Conservation (phyloP, 495 filamentous ascomycete genomes). For the Pyronema omphalodes region DNA sequence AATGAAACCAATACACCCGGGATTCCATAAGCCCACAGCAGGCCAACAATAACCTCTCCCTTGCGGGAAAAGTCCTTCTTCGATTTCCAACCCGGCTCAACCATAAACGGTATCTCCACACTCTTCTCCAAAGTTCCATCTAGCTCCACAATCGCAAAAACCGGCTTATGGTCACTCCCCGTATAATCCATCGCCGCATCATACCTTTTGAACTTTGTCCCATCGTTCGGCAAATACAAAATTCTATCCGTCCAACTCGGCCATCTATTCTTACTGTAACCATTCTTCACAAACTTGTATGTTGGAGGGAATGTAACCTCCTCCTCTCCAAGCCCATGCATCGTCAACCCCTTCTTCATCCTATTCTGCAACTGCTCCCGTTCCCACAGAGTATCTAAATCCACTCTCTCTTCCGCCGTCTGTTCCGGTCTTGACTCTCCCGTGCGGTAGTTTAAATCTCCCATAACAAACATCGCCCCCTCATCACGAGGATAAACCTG, state of each 20-base stretch:
- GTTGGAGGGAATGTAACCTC: constrained; percentile 70
- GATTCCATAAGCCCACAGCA: constrained; percentile 7
- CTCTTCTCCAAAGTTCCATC: not conserved
- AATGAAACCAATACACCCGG: constrained; percentile 9
- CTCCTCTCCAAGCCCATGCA: constrained; percentile 61
- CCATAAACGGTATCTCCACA: constrained; percentile 7
- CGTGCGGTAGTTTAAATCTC: constrained; percentile 92
- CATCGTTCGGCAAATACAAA: constrained; percentile 37
- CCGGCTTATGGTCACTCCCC: constrained; percentile 66
- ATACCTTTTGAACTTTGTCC: constrained; percentile 41
- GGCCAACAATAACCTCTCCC: constrained; percentile 18
- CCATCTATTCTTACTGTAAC: constrained; percentile 43
- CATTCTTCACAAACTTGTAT: constrained; percentile 56
- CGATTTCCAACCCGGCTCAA: constrained; percentile 11
- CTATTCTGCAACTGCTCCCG: constrained; percentile 65
- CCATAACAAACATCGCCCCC: constrained; percentile 49
- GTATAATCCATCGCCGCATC: constrained; percentile 52
- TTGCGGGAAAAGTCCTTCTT: constrained; percentile 9
- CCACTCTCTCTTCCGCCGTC: not conserved
- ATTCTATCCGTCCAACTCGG: constrained; percentile 92
- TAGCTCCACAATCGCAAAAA: not conserved
- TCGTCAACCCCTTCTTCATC: constrained; percentile 39
- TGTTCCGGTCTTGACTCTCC: constrained; percentile 35
- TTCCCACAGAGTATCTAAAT: constrained; percentile 33
- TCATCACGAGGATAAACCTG: constrained; percentile 3